A percentile compares a stretch with the other conserved stretches of the same genome.
Evolutionary conservation across 2,329 filamentous ascomycete species (phyloP).

Genomic region (Thielaviopsis populi): DNA sequence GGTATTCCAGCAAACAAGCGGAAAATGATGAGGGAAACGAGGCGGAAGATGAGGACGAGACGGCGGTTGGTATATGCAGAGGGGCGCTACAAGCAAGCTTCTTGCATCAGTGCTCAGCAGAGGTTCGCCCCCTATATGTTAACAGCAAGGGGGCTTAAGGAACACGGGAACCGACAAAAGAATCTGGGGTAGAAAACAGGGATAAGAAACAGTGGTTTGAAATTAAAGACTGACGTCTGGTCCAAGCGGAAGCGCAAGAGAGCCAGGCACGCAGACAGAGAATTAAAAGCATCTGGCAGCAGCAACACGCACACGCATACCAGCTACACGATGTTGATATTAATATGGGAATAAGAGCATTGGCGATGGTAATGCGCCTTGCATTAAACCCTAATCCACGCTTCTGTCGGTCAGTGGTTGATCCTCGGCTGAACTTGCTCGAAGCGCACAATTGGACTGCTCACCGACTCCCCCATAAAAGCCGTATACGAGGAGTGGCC

Average conservation of each 20-base stretch:
- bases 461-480: background rate
- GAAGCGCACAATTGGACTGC: background rate
- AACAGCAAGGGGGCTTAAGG: background rate
- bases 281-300: background rate
- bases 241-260: background rate
- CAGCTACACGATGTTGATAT: background rate
- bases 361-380: background rate
- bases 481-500: background rate
- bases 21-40: background rate
- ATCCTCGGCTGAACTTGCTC: background rate
- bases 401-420: background rate
- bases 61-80: background rate
- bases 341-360: background rate
- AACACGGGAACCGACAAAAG: background rate
- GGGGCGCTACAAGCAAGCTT: background rate
- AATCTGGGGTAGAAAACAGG: background rate
- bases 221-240: background rate
- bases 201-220: constrained; percentile 1
- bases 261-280: background rate
- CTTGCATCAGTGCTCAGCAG: background rate
- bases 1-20: background rate
- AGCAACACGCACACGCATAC: background rate
- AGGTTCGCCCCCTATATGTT: background rate
- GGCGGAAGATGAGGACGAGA: background rate
- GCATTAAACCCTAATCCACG: background rate